phyloP scores from a whole-genome alignment of 495 filamentous ascomycete species.

The Podospora anserina region DNA sequence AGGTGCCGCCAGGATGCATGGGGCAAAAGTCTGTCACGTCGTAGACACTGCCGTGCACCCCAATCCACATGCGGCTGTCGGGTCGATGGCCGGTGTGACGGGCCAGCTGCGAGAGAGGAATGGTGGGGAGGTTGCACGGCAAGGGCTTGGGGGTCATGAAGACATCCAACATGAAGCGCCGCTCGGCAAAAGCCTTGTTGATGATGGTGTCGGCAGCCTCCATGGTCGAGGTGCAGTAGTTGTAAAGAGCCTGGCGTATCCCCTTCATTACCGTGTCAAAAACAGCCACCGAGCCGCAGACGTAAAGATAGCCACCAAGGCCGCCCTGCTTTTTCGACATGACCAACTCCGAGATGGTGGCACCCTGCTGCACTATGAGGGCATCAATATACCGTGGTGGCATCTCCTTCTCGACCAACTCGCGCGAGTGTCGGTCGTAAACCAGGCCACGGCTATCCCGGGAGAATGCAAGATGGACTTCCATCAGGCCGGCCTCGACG shows the following conservation, averaged over 20 bases:
- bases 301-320: conserved; percentile 50
- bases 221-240: conserved; percentile 45
- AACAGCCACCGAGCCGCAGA: conserved; percentile 52
- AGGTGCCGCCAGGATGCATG: conserved; percentile 49
- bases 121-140: conserved; percentile 45
- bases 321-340: conserved; percentile 54
- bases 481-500: conserved; percentile 46
- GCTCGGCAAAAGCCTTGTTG: conserved; percentile 51
- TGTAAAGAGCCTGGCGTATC: conserved; percentile 49
- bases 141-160: conserved; percentile 54
- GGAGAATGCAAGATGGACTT: conserved; percentile 51
- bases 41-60: conserved; percentile 49
- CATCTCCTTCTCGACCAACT: conserved; percentile 47
- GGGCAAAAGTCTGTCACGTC: conserved; percentile 50
- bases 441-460: conserved; percentile 45
- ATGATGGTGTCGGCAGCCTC: conserved; percentile 45
- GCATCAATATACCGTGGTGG: conserved; percentile 51
- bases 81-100: conserved; percentile 48
- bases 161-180: conserved; percentile 53
- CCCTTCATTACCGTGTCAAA: conserved; percentile 55
- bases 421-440: conserved; percentile 38
- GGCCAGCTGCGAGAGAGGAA: conserved; percentile 48
- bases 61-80: conserved; percentile 50
- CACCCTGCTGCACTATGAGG: conserved; percentile 47
- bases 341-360: conserved; percentile 48